Evolutionary conservation across 169 alveolate genomes (phyloP).

Genomic region (Eimeria falciformis): DNA sequence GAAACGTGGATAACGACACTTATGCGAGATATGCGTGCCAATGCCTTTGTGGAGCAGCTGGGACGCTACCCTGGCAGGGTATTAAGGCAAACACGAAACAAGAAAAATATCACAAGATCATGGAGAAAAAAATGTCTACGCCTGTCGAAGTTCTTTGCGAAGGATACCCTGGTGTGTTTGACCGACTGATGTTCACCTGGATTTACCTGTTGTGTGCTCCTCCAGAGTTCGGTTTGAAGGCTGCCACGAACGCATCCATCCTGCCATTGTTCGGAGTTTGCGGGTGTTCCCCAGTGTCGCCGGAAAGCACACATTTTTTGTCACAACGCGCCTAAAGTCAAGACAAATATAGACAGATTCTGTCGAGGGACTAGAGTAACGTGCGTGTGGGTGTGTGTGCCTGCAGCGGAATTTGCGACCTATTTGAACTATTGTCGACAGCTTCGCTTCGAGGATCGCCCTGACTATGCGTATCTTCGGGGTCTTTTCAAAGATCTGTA

Average conservation of each 20-base stretch:
- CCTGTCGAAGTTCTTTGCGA: constrained; percentile 94
- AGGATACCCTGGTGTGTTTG: constrained; percentile 75
- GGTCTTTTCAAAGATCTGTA: constrained; percentile 96
- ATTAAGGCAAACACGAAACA: constrained; percentile 95
- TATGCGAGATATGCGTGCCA: background rate
- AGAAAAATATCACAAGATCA: constrained; percentile 97
- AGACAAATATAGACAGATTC: background rate
- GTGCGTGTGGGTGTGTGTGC: constrained; percentile 15
- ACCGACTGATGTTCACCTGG: no score
- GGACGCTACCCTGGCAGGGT: constrained; percentile 99
- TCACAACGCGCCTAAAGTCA: background rate
- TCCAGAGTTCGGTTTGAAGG: no score
- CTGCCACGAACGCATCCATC: no score
- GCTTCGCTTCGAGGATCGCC: constrained; percentile 89
- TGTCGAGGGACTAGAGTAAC: no score
- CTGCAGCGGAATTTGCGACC: constrained; percentile 84
- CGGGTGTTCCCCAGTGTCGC: no score
- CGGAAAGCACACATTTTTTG: background rate
- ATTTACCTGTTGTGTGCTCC: no score
- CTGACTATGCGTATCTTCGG: constrained; percentile 93
- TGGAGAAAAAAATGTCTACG: constrained; percentile 97
- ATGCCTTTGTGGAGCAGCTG: constrained; percentile 85
- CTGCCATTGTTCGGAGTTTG: no score
- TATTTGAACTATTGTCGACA: constrained; percentile 88
- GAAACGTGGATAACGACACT: background rate